Conservation (phyloP, 2,329 filamentous ascomycete species). For the Emergomyces orientalis region DNA sequence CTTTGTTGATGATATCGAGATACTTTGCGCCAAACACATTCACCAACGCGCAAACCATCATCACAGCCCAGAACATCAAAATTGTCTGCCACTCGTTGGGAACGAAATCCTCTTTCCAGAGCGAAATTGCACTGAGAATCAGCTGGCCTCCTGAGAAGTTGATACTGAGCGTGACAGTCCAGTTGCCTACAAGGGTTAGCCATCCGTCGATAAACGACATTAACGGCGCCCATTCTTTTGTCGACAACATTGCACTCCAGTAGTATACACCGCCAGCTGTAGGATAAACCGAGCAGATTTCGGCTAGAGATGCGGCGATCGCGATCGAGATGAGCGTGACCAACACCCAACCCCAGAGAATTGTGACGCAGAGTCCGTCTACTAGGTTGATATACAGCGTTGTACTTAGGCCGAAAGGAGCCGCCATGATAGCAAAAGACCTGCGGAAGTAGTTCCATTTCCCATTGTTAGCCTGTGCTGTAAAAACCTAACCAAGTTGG, state of each 20-base stretch:
- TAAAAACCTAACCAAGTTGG: slow-evolving; percentile 8
- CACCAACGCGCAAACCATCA: slow-evolving; percentile 53
- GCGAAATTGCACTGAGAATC: slow-evolving; percentile 56
- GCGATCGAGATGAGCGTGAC: slow-evolving; percentile 54
- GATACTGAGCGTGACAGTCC: slow-evolving; percentile 58
- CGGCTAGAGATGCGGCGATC: slow-evolving; percentile 58
- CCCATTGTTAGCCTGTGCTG: neutral
- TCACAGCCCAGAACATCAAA: slow-evolving; percentile 62
- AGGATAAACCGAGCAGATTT: slow-evolving; percentile 61
- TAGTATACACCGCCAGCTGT: slow-evolving; percentile 64
- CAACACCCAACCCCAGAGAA: slow-evolving; percentile 61
- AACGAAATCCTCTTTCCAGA: slow-evolving; percentile 61
- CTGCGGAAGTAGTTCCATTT: slow-evolving; percentile 18
- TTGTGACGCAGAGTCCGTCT: slow-evolving; percentile 59
- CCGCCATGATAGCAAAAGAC: slow-evolving; percentile 68
- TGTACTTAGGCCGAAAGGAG: slow-evolving; percentile 58
- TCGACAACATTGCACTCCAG: slow-evolving; percentile 59
- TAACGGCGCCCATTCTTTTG: slow-evolving; percentile 55
- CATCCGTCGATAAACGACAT: slow-evolving; percentile 63
- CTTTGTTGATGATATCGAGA: slow-evolving; percentile 60
- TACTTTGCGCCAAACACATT: slow-evolving; percentile 56
- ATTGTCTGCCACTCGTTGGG: slow-evolving; percentile 61
- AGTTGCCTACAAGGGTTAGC: slow-evolving; percentile 64
- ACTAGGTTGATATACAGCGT: slow-evolving; percentile 59
- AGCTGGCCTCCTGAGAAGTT: slow-evolving; percentile 65